These are phyloP conservation scores for Phytophthora ramorum DNA, from an alignment of 352 stramenopile genomes.

Conservation along the genomic window DNA sequence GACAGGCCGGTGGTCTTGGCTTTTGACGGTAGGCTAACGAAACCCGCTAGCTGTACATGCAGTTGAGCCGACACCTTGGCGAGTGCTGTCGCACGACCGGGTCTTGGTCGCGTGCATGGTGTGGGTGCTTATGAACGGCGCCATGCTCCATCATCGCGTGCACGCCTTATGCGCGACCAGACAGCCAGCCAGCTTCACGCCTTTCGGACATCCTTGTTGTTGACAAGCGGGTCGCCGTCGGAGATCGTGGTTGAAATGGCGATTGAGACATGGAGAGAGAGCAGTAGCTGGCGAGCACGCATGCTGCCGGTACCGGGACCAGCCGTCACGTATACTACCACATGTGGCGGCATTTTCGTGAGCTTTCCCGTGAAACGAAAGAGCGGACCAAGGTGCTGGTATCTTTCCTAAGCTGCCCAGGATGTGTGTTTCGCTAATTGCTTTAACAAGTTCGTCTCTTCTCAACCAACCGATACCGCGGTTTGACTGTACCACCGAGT, in stretches of 20 bases:
- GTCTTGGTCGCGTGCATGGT: background rate
- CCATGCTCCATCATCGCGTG: background rate
- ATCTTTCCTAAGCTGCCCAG: background rate
- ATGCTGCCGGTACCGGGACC: too few species aligned
- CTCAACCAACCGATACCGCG: background rate
- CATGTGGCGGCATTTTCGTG: too few species aligned
- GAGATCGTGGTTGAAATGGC: conserved; percentile 13
- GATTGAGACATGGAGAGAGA: conserved; percentile 13
- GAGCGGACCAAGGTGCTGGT: conserved; percentile 2
- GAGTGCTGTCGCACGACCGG: conserved; percentile 4
- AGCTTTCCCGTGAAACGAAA: background rate
- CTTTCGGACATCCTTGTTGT: background rate
- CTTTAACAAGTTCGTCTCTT: background rate
- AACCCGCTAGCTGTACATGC: conserved; percentile 19
- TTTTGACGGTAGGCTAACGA: conserved; percentile 13
- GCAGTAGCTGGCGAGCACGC: background rate
- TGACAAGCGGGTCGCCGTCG: conserved; percentile 18
- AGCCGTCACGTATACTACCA: too few species aligned
- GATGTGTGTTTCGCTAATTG: conserved; percentile 20
- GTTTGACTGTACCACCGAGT: too few species aligned
- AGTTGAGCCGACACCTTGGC: conserved; percentile 11
- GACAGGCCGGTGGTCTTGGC: conserved; percentile 15
- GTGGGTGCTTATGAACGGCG: background rate
- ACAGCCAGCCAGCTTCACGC: background rate
- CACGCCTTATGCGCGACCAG: conserved; percentile 26